phyloP scores from a whole-genome alignment of 2,329 filamentous ascomycete species.

The Talaromyces islandicus region DNA sequence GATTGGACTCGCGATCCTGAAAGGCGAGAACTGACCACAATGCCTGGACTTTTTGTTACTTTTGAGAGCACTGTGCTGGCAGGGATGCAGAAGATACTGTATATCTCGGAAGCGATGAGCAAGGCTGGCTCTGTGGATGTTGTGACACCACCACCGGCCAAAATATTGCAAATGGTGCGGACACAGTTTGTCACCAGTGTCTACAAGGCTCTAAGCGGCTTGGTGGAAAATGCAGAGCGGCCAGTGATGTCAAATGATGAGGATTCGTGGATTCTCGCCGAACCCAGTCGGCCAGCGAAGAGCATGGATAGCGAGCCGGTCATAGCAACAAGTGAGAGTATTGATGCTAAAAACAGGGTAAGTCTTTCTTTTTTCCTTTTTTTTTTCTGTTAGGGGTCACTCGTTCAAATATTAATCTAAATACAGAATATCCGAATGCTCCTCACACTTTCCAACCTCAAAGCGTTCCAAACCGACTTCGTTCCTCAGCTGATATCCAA shows the following conservation, averaged over 20 bases:
- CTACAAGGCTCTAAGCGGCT: conserved; percentile 88
- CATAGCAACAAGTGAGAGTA: conserved; percentile 42
- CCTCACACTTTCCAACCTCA: conserved; percentile 86
- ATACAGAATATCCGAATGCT: conserved; percentile 82
- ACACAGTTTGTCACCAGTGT: conserved; percentile 89
- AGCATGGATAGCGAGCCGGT: conserved; percentile 30
- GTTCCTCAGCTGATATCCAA: conserved; percentile 84
- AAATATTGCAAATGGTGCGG: conserved; percentile 83
- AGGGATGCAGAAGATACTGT: conserved; percentile 92
- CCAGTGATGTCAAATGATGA: conserved; percentile 57
- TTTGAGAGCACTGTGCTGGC: conserved; percentile 77
- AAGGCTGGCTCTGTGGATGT: conserved; percentile 71
- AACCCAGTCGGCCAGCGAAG: conserved; percentile 22
- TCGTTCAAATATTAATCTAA: conserved; percentile 13
- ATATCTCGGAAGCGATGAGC: conserved; percentile 77
- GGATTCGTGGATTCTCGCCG: conserved; percentile 48
- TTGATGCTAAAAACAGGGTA: conserved; percentile 51
- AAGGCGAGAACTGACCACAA: conserved; percentile 77
- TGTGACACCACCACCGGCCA: conserved; percentile 75
- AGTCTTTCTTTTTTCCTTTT: conserved; percentile 20
- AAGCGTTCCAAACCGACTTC: conserved; percentile 71
- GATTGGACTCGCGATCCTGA: conserved; percentile 86
- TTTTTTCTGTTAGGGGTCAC: too few species aligned
- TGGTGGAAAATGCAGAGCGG: conserved; percentile 93
- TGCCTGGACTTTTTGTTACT: conserved; percentile 78